Conservation (phyloP, 2,329 filamentous ascomycete species). For the Penicillium sp. region DNA sequence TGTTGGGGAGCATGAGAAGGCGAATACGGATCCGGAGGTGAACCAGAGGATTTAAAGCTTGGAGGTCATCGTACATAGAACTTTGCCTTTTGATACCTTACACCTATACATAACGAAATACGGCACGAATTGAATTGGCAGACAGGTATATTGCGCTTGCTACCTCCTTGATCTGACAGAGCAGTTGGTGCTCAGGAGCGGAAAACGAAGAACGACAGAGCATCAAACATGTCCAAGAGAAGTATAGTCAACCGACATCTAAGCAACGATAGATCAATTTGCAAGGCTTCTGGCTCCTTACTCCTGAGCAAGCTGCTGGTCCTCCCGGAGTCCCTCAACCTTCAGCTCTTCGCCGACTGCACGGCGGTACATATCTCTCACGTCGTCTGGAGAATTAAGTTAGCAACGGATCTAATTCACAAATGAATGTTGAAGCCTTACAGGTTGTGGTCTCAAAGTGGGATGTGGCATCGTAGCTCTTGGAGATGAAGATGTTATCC, state of each 20-base stretch:
- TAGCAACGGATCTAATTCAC: not conserved
- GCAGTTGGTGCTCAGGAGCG: not conserved
- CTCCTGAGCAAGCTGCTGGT: slow-evolving; percentile 43
- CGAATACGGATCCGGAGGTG: slow-evolving; percentile 51
- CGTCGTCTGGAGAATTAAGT: slow-evolving; percentile 62
- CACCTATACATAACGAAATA: not conserved
- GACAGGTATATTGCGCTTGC: slow-evolving; percentile 18
- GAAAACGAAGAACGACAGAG: slow-evolving; percentile 15
- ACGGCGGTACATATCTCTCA: slow-evolving; percentile 85
- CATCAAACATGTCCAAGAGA: slow-evolving; percentile 25
- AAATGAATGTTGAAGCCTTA: slow-evolving; percentile 29
- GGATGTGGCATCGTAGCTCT: slow-evolving; percentile 96
- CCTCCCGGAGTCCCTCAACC: slow-evolving; percentile 80
- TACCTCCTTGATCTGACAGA: slow-evolving; percentile 12
- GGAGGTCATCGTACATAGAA: slow-evolving; percentile 7
- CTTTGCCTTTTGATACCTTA: not conserved
- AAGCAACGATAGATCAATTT: slow-evolving; percentile 26
- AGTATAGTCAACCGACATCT: slow-evolving; percentile 30
- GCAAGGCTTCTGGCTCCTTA: slow-evolving; percentile 20
- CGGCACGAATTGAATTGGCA: slow-evolving; percentile 3
- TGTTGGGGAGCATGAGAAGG: slow-evolving; percentile 61
- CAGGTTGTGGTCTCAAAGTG: slow-evolving; percentile 89
- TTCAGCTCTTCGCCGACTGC: slow-evolving; percentile 78
- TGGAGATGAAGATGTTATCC: slow-evolving; percentile 95
- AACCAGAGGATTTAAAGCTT: slow-evolving; percentile 23